Evolutionary conservation across 148 eudicot species (phyloP), one percentile per base, ranked within the genome.

Genomic region (Tetragonia tetragonoides): DNA sequence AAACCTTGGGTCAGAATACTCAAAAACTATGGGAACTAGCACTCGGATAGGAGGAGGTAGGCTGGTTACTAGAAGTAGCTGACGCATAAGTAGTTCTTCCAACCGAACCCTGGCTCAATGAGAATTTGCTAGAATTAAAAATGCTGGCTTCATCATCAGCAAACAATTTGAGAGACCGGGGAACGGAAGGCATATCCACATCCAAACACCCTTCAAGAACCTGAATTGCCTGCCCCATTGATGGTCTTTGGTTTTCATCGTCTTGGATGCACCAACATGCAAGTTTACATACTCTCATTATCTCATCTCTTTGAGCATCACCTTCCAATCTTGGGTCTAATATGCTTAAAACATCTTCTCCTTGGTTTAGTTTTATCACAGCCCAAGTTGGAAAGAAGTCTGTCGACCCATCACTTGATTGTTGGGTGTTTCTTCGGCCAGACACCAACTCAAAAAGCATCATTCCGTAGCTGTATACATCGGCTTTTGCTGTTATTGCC

Each of bases 261-360:
- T 89, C 96, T 75, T 91, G 91, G 59, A 87, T 85, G 59, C 95
- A 91, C 95, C 95, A 89, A 80, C 93, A 88, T 23, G 93, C 91
- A 44, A 89, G 78, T 75, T 81, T 88, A 56, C 91, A 85, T 14
- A 92, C 65, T 74, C 80, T 84, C 63, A 34, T 56, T 9, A 89
- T 78, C 82, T 89, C 89, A 8, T 86, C 87, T 6, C 3, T 78
- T 17, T 86, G 83, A 0, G 84, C 93, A 23, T 73, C 66, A 12
- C 86, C 56, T 20, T 83, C 84, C 74, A 92, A 72, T 21, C 63
- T 71, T 0, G 76, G 88, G 75, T 92, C 91, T 64, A 88, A 68
- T 20, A 92, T 76, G 56, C 78, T 83, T 40, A 88, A 79, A 10
- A 88, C 11, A 37, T 92, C 93, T 6, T 84, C 89, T 59, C 85